Conservation (phyloP, 2,329 filamentous ascomycete species). For the Colletotrichum shisoi region DNA sequence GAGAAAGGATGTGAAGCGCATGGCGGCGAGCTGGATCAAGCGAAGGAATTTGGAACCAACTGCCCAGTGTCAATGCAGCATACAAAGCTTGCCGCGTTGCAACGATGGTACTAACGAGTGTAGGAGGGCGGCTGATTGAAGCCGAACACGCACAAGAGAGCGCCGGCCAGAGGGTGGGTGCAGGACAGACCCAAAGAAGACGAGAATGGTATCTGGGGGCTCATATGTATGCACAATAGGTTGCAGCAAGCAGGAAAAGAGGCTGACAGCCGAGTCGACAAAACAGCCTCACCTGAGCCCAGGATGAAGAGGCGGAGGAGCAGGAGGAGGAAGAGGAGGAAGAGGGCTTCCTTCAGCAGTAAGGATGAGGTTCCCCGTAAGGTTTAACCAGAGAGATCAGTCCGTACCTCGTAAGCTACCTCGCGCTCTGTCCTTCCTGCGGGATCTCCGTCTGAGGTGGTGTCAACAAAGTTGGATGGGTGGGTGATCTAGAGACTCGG, state of each 20-base stretch:
- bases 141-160: slow-evolving; percentile 21
- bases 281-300: slow-evolving; percentile 32
- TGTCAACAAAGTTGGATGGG: slow-evolving; percentile 14
- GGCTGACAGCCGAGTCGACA: slow-evolving; percentile 31
- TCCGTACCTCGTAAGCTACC: slow-evolving; percentile 28
- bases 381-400: slow-evolving; percentile 15
- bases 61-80: slow-evolving; percentile 16
- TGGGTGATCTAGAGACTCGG: slow-evolving; percentile 8
- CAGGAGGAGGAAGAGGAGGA: too few relatives aligned
- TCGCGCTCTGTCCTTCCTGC: slow-evolving; percentile 6
- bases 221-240: slow-evolving; percentile 37
- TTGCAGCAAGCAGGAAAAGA: slow-evolving; percentile 17
- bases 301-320: neutral
- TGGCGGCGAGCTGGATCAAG: slow-evolving; percentile 16
- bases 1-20: slow-evolving; percentile 27
- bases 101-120: slow-evolving; percentile 26
- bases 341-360: slow-evolving; percentile 1
- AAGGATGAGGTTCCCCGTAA: slow-evolving; percentile 23
- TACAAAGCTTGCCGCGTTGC: slow-evolving; percentile 23
- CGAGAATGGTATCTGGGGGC: slow-evolving; percentile 26
- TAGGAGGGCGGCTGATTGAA: slow-evolving; percentile 25
- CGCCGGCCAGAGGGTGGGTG: slow-evolving; percentile 23
- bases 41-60: slow-evolving; percentile 11
- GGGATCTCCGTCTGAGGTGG: slow-evolving; percentile 29
- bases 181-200: slow-evolving; percentile 24